Base-by-base conservation (phyloP, 441 rosid species). In the Euphorbia corollata region DNA sequence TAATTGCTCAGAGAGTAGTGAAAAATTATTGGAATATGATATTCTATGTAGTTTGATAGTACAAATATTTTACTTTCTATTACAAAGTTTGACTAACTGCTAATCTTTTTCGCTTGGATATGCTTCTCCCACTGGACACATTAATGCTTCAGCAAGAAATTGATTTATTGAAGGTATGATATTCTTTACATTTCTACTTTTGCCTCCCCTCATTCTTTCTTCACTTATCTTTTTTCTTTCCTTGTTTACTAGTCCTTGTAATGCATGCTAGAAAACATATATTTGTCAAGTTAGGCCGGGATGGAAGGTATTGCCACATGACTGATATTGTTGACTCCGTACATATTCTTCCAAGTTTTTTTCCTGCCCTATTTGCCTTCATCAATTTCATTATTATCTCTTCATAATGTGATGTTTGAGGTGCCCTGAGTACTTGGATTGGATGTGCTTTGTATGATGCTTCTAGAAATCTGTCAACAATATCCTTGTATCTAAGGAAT, bases 111-210 rank as follows among this genome's bases (percentile, higher is more conserved):
- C 71, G 69, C 67, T 72, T 71, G 63, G 67, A 50, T 81, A 51
- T 61, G 47, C 59, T 63, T 74, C 68, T 65, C 72, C 55, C 59
- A 72, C 61, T 81, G 86, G 74, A 57, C 67, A 63, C n/a, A 3
- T 71, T 58, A 51, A 60, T 72, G 57, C 68, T 77, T 74, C 90
- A 94, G 99, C 99, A 88, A 94, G 99, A 94, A 80, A 94, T 94
- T 75, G 99, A 94, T 82, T 77, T 94, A 71, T 75, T 94, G 75
- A 94, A 94, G 99, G 99, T 94, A 85, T 43, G 58, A 72, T 56
- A 71, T 76, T 24, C 27, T 63, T 41, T 62, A 39, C 18, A 8
- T 32, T 0, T 8, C 23, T 8, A 32, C 5, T 24, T 66, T 61
- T 51, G 5, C 48, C 22, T 54, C 45, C 36, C 38, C 2, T 20